A percentile compares a stretch with the other conserved stretches of the same genome.
These are phyloP conservation scores for Pseudonitzschia multiseries DNA, from an alignment of 108 stramenopile genomes.

Conservation along the genomic window DNA sequence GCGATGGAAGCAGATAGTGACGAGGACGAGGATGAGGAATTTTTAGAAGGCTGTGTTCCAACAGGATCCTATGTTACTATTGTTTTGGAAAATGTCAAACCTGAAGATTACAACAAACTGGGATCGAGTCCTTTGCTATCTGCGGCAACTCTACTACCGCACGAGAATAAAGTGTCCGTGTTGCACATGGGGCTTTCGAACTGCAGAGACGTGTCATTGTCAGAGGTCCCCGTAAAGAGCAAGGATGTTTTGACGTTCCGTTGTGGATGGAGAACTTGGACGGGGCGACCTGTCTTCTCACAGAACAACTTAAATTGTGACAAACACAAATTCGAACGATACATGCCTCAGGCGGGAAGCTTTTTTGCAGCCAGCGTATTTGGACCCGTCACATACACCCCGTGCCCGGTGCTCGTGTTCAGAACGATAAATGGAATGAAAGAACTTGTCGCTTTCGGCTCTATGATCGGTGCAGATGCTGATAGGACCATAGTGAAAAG, in stretches of 20 bases:
- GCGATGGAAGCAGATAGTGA: constrained; percentile 38
- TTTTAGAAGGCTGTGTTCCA: constrained; percentile 78
- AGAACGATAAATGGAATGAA: constrained; percentile 53
- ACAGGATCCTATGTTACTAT: constrained; percentile 88
- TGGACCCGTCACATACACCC: constrained; percentile 94
- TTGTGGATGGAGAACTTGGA: constrained; percentile 94
- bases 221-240: constrained; percentile 77
- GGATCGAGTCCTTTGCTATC: constrained; percentile 59
- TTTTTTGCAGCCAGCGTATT: constrained; percentile 91
- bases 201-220: not conserved
- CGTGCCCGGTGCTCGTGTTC: constrained; percentile 87
- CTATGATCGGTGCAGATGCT: constrained; percentile 93
- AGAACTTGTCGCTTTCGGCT: constrained; percentile 90
- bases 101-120: constrained; percentile 40
- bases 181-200: constrained; percentile 91
- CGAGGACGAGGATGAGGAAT: constrained; percentile 62
- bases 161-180: constrained; percentile 95
- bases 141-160: constrained; percentile 85
- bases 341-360: constrained; percentile 83
- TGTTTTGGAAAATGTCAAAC: constrained; percentile 70
- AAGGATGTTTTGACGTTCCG: constrained; percentile 91
- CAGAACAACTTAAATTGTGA: constrained; percentile 96
- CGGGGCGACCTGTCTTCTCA: constrained; percentile 90
- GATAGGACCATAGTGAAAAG: constrained; percentile 97
- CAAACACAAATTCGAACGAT: constrained; percentile 98